Evolutionary conservation across 2,329 filamentous ascomycete genomes (phyloP).

Genomic region (Chaetomium globosum): DNA sequence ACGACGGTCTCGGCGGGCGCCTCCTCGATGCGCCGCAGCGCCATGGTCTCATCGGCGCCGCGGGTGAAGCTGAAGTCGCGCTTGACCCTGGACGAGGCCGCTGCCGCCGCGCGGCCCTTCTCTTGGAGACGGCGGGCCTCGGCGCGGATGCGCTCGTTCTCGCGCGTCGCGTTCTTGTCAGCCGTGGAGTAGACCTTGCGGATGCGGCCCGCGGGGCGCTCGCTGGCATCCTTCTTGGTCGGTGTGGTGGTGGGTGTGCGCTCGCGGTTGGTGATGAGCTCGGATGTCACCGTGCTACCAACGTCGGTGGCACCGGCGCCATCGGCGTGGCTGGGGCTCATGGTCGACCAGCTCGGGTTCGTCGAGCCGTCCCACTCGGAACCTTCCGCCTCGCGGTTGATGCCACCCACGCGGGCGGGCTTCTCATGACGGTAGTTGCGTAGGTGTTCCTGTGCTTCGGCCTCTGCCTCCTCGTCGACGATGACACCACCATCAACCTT

Average conservation of each 20-base stretch:
- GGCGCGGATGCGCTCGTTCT: conserved; percentile 57
- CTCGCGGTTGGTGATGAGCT: conserved; percentile 63
- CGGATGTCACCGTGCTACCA: conserved; percentile 57
- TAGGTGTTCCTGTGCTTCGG: conserved; percentile 67
- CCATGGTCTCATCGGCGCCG: conserved; percentile 41
- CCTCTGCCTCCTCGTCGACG: conserved; percentile 67
- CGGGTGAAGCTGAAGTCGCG: conserved; percentile 60
- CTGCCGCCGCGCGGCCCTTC: conserved; percentile 49
- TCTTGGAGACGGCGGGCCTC: conserved; percentile 61
- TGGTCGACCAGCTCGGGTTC: conserved; percentile 64
- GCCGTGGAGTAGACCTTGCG: conserved; percentile 65
- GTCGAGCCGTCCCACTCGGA: conserved; percentile 75
- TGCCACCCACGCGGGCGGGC: conserved; percentile 80
- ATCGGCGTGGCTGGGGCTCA: conserved; percentile 31
- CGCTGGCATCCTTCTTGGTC: conserved; percentile 43
- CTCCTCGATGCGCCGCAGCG: conserved; percentile 41
- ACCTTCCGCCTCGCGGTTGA: conserved; percentile 81
- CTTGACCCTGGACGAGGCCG: conserved; percentile 34
- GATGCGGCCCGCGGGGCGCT: conserved; percentile 48
- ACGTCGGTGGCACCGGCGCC: conserved; percentile 31
- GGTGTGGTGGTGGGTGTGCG: conserved; percentile 59
- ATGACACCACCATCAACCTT: conserved; percentile 61
- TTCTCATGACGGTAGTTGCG: conserved; percentile 84
- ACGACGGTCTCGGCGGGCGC: conserved; percentile 29
- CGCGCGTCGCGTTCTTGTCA: conserved; percentile 56